Conservation (phyloP, 352 stramenopile genomes). For the Globisporangium nagaii region DNA sequence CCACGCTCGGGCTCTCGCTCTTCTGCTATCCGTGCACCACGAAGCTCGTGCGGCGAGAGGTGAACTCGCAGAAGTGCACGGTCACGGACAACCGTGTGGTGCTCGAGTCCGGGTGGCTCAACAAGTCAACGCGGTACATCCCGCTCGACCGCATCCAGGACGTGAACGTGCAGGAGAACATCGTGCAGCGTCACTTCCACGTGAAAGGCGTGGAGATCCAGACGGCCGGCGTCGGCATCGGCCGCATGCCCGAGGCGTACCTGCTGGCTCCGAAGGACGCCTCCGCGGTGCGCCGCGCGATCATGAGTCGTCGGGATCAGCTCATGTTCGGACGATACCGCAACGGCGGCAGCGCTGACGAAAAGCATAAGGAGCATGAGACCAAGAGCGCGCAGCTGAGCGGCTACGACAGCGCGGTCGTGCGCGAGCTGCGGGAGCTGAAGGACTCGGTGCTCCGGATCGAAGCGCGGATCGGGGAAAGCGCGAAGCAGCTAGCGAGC, state of each 20-base stretch:
- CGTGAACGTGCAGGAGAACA: constrained; percentile 33
- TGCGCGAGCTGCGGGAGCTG: constrained; percentile 13
- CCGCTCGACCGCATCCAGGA: constrained; percentile 43
- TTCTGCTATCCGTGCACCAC: constrained; percentile 10
- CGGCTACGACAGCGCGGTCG: constrained; percentile 1
- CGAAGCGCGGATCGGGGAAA: constrained; percentile 5
- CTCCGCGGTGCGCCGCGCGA: constrained; percentile 26
- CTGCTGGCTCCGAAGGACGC: constrained; percentile 30
- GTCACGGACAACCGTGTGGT: constrained; percentile 33
- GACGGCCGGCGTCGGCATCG: constrained; percentile 20
- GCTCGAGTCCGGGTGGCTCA: constrained; percentile 32
- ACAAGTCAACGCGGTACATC: constrained; percentile 34
- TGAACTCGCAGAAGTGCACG: constrained; percentile 28
- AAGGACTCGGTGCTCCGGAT: constrained; percentile 20
- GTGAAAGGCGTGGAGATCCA: constrained; percentile 36
- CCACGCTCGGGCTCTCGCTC: constrained; percentile 3
- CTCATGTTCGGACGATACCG: constrained; percentile 19
- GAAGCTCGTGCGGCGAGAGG: constrained; percentile 19
- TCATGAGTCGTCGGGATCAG: constrained; percentile 36
- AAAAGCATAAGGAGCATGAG: too few relatives aligned
- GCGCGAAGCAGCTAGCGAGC: too few relatives aligned
- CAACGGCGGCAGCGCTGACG: too few relatives aligned
- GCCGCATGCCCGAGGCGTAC: constrained; percentile 15
- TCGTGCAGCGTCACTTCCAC: constrained; percentile 28
- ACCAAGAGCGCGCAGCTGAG: background rate